Percentiles rank a stretch among this genome's conserved stretches.
These are phyloP conservation scores for Adansonia rubrostipa DNA, from an alignment of 441 rosid species.

Conservation along the genomic window DNA sequence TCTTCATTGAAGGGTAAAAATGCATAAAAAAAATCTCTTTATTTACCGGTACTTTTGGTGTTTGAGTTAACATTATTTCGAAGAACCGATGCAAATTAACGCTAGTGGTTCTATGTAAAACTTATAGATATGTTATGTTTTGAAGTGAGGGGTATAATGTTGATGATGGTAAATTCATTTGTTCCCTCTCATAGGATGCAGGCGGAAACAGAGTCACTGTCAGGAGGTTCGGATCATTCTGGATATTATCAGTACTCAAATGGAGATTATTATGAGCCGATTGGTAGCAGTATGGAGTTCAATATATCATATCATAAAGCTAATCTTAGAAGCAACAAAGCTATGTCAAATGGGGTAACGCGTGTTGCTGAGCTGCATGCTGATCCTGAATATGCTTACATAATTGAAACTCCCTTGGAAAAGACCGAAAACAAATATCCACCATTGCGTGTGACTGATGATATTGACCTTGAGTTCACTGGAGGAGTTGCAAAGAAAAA, in stretches of 20 bases:
- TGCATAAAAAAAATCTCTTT: background rate
- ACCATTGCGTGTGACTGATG: constrained; percentile 35
- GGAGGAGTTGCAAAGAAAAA: constrained; percentile 41
- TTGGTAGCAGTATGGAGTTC: constrained; percentile 65
- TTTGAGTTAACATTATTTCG: constrained; percentile 8
- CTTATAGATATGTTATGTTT: constrained; percentile 19
- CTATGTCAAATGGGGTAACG: constrained; percentile 47
- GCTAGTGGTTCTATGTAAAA: constrained; percentile 2
- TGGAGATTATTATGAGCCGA: constrained; percentile 62
- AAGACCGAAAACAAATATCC: constrained; percentile 36
- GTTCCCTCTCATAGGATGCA: constrained; percentile 63
- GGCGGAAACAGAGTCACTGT: constrained; percentile 59
- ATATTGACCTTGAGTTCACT: constrained; percentile 40
- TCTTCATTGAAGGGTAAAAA: background rate
- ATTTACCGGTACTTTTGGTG: background rate
- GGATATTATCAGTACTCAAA: constrained; percentile 55
- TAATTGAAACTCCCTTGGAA: constrained; percentile 51
- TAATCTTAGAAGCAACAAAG: constrained; percentile 41
- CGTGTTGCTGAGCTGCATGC: constrained; percentile 51
- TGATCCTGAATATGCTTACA: constrained; percentile 59
- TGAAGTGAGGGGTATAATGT: constrained; percentile 17
- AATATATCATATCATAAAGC: constrained; percentile 71
- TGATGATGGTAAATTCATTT: constrained; percentile 22
- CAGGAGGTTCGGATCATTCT: constrained; percentile 66
- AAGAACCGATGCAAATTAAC: background rate